phyloP scores from a whole-genome alignment of 257 asterid genomes.

The Solanum pinnatisectum region DNA sequence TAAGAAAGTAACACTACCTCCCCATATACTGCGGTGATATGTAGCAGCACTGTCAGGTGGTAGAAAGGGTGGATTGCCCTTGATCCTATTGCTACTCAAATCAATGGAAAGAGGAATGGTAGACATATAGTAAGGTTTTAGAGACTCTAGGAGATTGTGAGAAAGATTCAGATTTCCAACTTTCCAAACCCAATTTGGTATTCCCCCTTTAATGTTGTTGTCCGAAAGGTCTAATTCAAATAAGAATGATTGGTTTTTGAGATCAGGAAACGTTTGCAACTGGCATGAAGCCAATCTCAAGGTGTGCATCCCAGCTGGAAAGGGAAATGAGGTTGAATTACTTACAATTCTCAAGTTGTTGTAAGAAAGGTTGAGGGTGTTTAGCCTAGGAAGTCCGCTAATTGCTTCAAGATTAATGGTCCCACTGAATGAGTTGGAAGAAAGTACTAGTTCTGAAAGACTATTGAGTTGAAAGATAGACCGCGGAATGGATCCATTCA shows the following conservation, averaged over 20 bases:
- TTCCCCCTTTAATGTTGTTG: conserved; percentile 23
- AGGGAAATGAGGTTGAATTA: background rate
- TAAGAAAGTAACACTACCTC: background rate
- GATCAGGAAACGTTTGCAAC: conserved; percentile 22
- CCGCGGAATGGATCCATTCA: conserved; percentile 4
- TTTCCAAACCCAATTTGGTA: background rate
- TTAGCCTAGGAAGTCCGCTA: background rate
- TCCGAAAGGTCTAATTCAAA: conserved; percentile 36
- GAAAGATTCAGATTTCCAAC: background rate
- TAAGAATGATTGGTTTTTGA: conserved; percentile 15
- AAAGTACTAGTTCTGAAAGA: conserved; percentile 4
- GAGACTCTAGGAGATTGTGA: background rate
- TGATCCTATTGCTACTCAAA: background rate
- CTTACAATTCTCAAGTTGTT: conserved; percentile 15
- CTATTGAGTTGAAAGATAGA: conserved; percentile 6
- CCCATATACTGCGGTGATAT: background rate
- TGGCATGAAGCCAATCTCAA: background rate
- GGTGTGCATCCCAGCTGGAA: background rate
- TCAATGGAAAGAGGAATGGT: background rate
- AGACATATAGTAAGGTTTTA: background rate
- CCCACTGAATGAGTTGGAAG: conserved; percentile 17
- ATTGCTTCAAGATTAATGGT: conserved; percentile 12
- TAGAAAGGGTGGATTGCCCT: background rate
- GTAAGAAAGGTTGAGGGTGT: conserved; percentile 19
- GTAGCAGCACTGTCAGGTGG: background rate